A percentile compares a stretch with the other conserved stretches of the same genome.
phyloP scores from a whole-genome alignment of 2,329 filamentous ascomycete genomes.

The Diaporthe vexans region DNA sequence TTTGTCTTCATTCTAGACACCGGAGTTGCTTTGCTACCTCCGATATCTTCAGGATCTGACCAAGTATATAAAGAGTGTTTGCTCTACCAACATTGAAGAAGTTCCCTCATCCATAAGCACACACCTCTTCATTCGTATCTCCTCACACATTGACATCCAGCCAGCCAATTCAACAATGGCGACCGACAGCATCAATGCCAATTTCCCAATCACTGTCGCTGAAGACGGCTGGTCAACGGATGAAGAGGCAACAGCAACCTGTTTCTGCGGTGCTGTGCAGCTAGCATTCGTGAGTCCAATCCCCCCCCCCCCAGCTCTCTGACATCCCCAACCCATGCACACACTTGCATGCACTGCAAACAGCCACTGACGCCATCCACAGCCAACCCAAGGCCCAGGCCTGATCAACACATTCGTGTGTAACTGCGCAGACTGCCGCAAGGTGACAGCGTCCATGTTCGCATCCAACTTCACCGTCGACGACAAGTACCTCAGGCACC shows the following conservation, averaged over 20 bases:
- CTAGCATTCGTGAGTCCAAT: constrained; percentile 61
- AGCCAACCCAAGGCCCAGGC: constrained; percentile 61
- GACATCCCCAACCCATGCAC: not conserved
- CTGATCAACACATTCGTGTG: constrained; percentile 68
- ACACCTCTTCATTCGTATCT: not conserved
- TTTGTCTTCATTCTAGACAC: not conserved
- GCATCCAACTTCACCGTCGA: constrained; percentile 69
- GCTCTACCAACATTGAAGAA: not conserved
- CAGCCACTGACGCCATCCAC: not conserved
- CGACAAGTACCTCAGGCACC: constrained; percentile 60
- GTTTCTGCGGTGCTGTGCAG: constrained; percentile 70
- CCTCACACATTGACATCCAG: too few relatives aligned
- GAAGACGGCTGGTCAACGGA: constrained; percentile 61
- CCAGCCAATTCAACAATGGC: constrained; percentile 32
- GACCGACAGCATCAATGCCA: constrained; percentile 48
- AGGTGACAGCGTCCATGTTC: constrained; percentile 74
- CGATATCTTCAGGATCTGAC: not conserved
- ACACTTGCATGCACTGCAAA: not conserved
- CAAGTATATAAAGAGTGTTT: not conserved
- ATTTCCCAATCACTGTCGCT: constrained; percentile 55
- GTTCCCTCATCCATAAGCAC: not conserved
- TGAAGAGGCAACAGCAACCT: constrained; percentile 68
- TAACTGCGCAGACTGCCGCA: constrained; percentile 73
- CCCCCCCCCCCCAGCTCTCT: not conserved
- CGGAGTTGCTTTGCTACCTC: not conserved